Conservation (phyloP, 1,139 yeast species). For the Pichia sp. region DNA sequence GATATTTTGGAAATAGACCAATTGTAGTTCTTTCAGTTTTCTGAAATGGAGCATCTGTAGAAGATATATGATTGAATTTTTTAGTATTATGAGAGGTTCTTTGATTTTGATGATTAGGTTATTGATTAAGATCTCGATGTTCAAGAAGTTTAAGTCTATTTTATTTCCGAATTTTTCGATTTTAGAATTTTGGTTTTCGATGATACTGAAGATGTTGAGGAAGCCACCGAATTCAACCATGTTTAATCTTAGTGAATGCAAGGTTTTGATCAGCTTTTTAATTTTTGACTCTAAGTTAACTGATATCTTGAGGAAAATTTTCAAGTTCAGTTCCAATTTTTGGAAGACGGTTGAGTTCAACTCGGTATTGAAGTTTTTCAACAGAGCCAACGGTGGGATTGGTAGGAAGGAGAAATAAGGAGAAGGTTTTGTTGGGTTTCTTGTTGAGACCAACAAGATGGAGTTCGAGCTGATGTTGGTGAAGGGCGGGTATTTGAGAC, state of each 20-base stretch:
- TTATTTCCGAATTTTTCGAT: constrained; percentile 35
- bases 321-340: constrained; percentile 26
- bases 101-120: constrained; percentile 29
- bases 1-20: constrained; percentile 27
- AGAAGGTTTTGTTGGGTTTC: constrained; percentile 31
- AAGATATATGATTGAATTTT: constrained; percentile 26
- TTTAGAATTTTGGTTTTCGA: constrained; percentile 28
- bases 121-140: constrained; percentile 31
- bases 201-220: constrained; percentile 33
- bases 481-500: constrained; percentile 29
- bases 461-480: constrained; percentile 31
- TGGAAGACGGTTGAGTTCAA: constrained; percentile 23
- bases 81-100: constrained; percentile 33
- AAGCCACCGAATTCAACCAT: constrained; percentile 35
- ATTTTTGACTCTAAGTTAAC: constrained; percentile 22
- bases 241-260: constrained; percentile 25
- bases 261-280: constrained; percentile 25
- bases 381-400: constrained; percentile 29
- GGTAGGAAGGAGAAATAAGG: constrained; percentile 33
- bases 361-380: constrained; percentile 26
- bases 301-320: constrained; percentile 16
- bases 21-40: constrained; percentile 34
- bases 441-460: constrained; percentile 29
- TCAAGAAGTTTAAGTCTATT: constrained; percentile 34
- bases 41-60: constrained; percentile 30